Conservation (phyloP, 164 flowering plant species). For the Platanus orientalis region DNA sequence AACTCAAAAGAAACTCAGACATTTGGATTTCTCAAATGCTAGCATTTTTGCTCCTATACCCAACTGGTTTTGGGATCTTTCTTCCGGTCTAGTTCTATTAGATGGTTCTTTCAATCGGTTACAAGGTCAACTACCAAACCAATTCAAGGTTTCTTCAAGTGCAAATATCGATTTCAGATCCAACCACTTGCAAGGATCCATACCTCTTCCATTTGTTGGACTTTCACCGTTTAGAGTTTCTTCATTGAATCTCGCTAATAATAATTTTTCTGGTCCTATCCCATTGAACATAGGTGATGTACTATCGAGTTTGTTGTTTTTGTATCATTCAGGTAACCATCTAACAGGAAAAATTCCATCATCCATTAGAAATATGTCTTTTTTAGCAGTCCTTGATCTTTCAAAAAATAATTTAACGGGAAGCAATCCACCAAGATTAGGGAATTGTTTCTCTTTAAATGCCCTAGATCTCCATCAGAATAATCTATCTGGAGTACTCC, state of each 20-base stretch:
- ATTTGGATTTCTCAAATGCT: constrained; percentile 39
- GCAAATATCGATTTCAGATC: constrained; percentile 44
- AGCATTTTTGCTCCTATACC: constrained; percentile 46
- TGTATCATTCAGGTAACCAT: constrained; percentile 35
- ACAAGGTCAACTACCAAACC: constrained; percentile 35
- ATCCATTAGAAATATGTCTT: constrained; percentile 26
- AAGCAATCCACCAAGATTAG: constrained; percentile 34
- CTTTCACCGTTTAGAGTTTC: no score
- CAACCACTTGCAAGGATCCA: constrained; percentile 38
- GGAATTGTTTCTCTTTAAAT: constrained; percentile 26
- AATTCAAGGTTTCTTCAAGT: constrained; percentile 23
- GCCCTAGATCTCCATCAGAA: constrained; percentile 38
- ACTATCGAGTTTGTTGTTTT: constrained; percentile 28
- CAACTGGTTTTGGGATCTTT: constrained; percentile 44
- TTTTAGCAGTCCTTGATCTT: constrained; percentile 35
- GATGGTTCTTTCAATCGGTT: constrained; percentile 40
- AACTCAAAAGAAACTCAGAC: constrained; percentile 23
- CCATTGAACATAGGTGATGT: constrained; percentile 18
- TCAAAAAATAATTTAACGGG: constrained; percentile 35
- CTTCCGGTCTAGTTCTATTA: constrained; percentile 27
- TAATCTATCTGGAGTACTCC: constrained; percentile 35
- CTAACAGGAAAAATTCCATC: constrained; percentile 39
- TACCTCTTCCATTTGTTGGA: constrained; percentile 30
- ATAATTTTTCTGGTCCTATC: constrained; percentile 35
- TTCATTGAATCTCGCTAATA: constrained; percentile 38